phyloP scores from a whole-genome alignment of 2,329 filamentous ascomycete species.

The Geosmithia flava region DNA sequence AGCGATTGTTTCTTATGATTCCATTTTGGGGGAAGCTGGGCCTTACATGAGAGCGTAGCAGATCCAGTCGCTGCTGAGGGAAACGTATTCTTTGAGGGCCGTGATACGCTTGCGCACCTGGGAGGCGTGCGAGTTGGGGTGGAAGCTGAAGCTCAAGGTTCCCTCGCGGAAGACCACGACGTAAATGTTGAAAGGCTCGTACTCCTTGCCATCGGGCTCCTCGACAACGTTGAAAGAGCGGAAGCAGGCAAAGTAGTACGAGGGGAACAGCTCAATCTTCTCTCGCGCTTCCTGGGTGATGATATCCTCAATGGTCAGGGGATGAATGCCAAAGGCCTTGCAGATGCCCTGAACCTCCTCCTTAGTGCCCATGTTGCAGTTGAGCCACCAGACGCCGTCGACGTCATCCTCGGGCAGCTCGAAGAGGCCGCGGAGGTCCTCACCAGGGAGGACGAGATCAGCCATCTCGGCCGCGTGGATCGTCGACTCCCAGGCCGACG shows the following conservation, averaged over 20 bases:
- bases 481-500: constrained; percentile 84
- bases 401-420: constrained; percentile 46
- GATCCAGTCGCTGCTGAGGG: constrained; percentile 94
- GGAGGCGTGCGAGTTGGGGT: constrained; percentile 72
- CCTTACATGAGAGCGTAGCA: constrained; percentile 90
- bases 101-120: constrained; percentile 88
- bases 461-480: constrained; percentile 84
- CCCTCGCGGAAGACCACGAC: constrained; percentile 95
- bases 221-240: constrained; percentile 75
- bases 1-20: not conserved
- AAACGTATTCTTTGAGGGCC: constrained; percentile 86
- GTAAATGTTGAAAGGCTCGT: constrained; percentile 93
- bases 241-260: constrained; percentile 98
- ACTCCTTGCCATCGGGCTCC: constrained; percentile 68
- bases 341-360: constrained; percentile 82
- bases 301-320: constrained; percentile 92
- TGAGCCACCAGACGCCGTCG: constrained; percentile 96
- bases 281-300: constrained; percentile 90
- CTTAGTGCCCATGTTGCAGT: constrained; percentile 80
- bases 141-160: constrained; percentile 88
- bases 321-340: constrained; percentile 91
- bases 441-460: constrained; percentile 77
- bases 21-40: not conserved
- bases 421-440: constrained; percentile 83
- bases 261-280: constrained; percentile 95